Conservation (phyloP, 2,329 filamentous ascomycete species). For the Phialemoniopsis sp. region DNA sequence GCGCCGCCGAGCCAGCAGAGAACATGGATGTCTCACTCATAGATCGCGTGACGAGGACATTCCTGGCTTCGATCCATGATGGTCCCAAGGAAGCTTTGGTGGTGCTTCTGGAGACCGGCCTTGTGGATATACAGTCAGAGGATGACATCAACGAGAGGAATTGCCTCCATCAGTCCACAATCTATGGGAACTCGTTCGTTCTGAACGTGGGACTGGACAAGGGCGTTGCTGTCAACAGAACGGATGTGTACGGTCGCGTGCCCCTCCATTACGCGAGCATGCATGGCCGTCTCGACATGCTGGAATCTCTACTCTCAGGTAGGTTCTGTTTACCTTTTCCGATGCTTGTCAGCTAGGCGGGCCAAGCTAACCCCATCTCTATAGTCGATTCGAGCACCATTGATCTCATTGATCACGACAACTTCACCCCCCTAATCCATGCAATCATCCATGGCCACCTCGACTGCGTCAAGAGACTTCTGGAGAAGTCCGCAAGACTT, state of each 20-base stretch:
- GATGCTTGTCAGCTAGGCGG: not conserved
- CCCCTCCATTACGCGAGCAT: slow-evolving; percentile 95
- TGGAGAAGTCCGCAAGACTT: slow-evolving; percentile 75
- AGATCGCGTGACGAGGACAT: slow-evolving; percentile 84
- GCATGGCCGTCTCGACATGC: slow-evolving; percentile 83
- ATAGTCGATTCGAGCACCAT: slow-evolving; percentile 69
- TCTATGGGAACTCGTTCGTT: slow-evolving; percentile 81
- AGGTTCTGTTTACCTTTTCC: slow-evolving; percentile 9
- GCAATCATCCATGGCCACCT: slow-evolving; percentile 86
- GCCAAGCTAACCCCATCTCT: slow-evolving; percentile 4
- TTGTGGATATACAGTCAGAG: slow-evolving; percentile 88
- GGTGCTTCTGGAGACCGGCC: slow-evolving; percentile 71
- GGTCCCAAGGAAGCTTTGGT: slow-evolving; percentile 73
- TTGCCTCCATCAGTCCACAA: slow-evolving; percentile 93
- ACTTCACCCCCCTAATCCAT: slow-evolving; percentile 94
- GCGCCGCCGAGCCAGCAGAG: slow-evolving; percentile 49
- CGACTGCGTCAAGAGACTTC: slow-evolving; percentile 73
- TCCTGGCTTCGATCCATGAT: slow-evolving; percentile 84
- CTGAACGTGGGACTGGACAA: slow-evolving; percentile 70
- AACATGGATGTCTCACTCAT: slow-evolving; percentile 49
- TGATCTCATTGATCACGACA: slow-evolving; percentile 89
- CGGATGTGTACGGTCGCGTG: slow-evolving; percentile 90
- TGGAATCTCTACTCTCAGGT: slow-evolving; percentile 66
- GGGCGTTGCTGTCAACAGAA: slow-evolving; percentile 71
- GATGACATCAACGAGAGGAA: slow-evolving; percentile 98